A percentile compares a stretch with the other conserved stretches of the same genome.
These are phyloP conservation scores for Wickerhamiella brachini DNA, from an alignment of 805 yeast species.

Conservation along the genomic window DNA sequence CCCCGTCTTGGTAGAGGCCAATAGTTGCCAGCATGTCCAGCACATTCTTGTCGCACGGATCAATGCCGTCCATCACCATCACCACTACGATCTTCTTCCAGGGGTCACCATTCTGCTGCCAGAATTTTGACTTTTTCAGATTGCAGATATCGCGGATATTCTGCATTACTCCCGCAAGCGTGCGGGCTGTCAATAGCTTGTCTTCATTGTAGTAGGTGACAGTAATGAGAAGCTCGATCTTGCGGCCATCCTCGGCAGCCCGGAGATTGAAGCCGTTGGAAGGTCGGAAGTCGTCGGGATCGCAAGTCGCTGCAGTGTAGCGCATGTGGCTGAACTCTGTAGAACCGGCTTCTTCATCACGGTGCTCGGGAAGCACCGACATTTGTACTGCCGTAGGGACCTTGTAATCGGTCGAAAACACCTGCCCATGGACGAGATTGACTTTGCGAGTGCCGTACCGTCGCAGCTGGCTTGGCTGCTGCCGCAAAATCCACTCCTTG, in stretches of 20 bases:
- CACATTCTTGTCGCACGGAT: conserved; percentile 48
- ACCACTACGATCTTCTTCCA: conserved; percentile 60
- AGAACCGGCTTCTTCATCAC: conserved; percentile 32
- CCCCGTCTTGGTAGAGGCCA: conserved; percentile 54
- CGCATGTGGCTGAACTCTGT: conserved; percentile 47
- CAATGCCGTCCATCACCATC: conserved; percentile 50
- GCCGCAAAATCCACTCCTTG: conserved; percentile 22
- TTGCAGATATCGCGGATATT: conserved; percentile 48
- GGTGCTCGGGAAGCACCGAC: conserved; percentile 24
- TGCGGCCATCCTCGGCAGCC: conserved; percentile 41
- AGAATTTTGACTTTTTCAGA: conserved; percentile 31
- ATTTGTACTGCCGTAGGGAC: conserved; percentile 30
- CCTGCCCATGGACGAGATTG: conserved; percentile 25
- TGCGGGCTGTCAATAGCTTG: conserved; percentile 45
- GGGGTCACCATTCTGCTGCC: conserved; percentile 36
- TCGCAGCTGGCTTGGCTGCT: conserved; percentile 18
- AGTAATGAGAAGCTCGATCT: conserved; percentile 48
- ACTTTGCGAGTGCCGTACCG: conserved; percentile 27
- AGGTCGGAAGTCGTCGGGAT: conserved; percentile 48
- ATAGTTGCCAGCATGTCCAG: conserved; percentile 50
- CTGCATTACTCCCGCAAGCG: conserved; percentile 50
- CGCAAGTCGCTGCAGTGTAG: conserved; percentile 53
- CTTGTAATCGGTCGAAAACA: conserved; percentile 25
- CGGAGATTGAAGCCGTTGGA: conserved; percentile 42
- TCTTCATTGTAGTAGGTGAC: conserved; percentile 58